Base-by-base conservation (phyloP, 2,329 filamentous ascomycete genomes). In the Penicillium sp. region DNA sequence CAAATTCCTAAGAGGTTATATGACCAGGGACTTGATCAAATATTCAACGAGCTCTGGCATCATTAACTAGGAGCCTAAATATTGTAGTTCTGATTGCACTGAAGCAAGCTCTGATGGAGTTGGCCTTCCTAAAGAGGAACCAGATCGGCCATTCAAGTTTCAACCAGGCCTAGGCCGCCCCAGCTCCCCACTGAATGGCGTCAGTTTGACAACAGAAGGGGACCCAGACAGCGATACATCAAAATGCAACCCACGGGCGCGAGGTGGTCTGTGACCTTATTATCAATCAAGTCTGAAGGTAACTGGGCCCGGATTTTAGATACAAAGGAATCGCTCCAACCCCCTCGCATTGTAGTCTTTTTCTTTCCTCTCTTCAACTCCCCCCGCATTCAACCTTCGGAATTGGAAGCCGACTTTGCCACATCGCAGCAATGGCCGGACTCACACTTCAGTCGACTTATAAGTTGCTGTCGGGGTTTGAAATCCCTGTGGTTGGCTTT, bases 401-500 rank as follows among this genome's bases (percentile, higher is more conserved):
- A 49, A 6, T 35, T 19, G n/a, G 18, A 49, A 49, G 31, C 14
- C 18, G 35, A 6, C 22, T 47, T 33, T 37, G 14, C 16, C 37
- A 40, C 18, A 51, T 33, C 51, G n/a, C 41, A 59, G 62, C 43
- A 33, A 74, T 73, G 72, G 60, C 70, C 19, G 58, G 62, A 10
- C 51, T 69, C 9, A 70, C 69, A 2, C 61, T 76, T 35, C 68
- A 74, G 56, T 70, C 75, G 19, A 77, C 74, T 9, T 72, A 75
- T 53, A 77, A 73, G 60, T 65, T 78, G 65, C 68, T 72, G 59
- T 76, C 75, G 54, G 75, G 76, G 47, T 74, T 75, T 57, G 69
- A 75, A 55, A 78, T 78, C 50, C 76, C 76, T 2, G 66, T 73
- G 2, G 65, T 78, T 36, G 76, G 78, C 9, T 79, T 76, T 62